A percentile compares a stretch with the other conserved stretches of the same genome.
Evolutionary conservation across 352 stramenopile species (phyloP).

Genomic region (Pythium sp.): DNA sequence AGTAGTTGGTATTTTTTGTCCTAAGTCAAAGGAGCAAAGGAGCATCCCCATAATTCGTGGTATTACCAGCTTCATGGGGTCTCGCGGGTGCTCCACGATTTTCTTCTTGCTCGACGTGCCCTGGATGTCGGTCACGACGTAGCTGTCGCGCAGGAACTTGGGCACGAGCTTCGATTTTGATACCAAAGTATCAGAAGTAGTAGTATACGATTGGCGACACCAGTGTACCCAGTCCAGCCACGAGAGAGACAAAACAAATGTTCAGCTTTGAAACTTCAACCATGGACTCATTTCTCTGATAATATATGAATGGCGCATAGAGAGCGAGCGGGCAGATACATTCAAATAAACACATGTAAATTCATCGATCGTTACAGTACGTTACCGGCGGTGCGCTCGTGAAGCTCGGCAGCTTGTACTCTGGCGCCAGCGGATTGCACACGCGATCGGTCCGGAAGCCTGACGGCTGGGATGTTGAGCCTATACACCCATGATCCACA

Average conservation of each 20-base stretch:
- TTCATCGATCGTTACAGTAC: no score
- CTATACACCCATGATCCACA: not conserved
- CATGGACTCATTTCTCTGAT: not conserved
- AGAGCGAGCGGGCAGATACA: not conserved
- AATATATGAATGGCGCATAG: not conserved
- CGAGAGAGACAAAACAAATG: not conserved
- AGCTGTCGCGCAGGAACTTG: constrained; percentile 74
- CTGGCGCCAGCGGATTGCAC: constrained; percentile 58
- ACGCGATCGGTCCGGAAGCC: constrained; percentile 68
- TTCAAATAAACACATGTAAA: not conserved
- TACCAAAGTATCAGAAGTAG: not conserved
- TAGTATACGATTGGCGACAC: not conserved
- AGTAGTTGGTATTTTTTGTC: no score
- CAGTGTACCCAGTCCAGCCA: not conserved
- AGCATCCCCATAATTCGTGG: no score
- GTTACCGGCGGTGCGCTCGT: constrained; percentile 33
- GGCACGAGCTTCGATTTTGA: constrained; percentile 27
- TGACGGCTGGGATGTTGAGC: constrained; percentile 35
- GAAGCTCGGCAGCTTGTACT: constrained; percentile 60
- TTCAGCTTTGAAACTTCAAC: not conserved
- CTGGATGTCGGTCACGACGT: constrained; percentile 71
- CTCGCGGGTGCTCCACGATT: constrained; percentile 41
- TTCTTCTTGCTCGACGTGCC: constrained; percentile 49
- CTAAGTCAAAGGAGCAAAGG: not conserved
- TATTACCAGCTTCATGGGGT: constrained; percentile 41